Base-by-base conservation (phyloP, 345 rosid species). In the Hypericum androsaemum region DNA sequence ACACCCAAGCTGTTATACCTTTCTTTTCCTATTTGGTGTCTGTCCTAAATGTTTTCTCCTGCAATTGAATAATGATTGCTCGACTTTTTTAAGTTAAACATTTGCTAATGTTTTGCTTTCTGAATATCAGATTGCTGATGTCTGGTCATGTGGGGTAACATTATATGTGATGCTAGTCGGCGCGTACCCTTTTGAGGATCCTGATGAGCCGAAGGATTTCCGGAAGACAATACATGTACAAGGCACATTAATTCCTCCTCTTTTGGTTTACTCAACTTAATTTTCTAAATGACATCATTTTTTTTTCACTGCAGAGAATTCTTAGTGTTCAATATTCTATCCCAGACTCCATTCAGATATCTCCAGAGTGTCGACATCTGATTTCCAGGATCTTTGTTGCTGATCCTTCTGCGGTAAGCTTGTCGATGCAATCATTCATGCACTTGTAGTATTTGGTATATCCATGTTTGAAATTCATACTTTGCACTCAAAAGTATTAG, bases 111-210 rank as follows among this genome's bases (percentile, higher is more conserved):
- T 1, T 22, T 22, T 22, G 4, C 32, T 22, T 22, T 22, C 4
- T 22, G 32, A 22, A 22, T 22, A 22, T 50, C 57, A 67, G 66
- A 45, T 61, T 67, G 71, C 71, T 47, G 71, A 67, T 61, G 71
- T 67, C 47, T 67, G 71, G 71, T 67, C 71, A 1, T 67, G 71
- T 45, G 71, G 63, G 36, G 71, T 67, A 47, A 67, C 71, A 47
- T 57, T 67, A 47, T 61, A 57, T 28, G 67, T 61, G 41, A 61
- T 67, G 60, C 56, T 67, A 37, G 62, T 67, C 12, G 71, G 71
- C 52, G 62, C 55, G n/a, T 67, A 67, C 47, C 71, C 71, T 38
- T 62, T 67, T 42, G 71, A 67, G 59, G 71, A 67, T 43, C 71
- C 71, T 47, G 63, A 57, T 40, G 71, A 62, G 22, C 66, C 71